phyloP scores from a whole-genome alignment of 75 land plant species.

The Pinus taeda region DNA sequence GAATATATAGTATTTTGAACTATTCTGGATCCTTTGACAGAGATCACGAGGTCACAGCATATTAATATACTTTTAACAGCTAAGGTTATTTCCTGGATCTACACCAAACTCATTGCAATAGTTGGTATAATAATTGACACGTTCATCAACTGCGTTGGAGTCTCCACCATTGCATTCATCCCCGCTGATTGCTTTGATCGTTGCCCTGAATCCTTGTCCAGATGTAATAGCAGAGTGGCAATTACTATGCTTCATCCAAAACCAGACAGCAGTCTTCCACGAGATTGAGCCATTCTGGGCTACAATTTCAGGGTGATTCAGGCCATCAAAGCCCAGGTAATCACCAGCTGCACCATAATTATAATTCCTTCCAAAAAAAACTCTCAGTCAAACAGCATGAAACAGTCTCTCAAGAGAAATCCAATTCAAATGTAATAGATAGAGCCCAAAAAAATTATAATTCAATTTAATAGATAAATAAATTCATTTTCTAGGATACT shows the following conservation, averaged over 20 bases:
- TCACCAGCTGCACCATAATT: background rate
- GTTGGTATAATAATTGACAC: conserved; percentile 21
- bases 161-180: conserved; percentile 29
- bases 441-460: too few relatives aligned
- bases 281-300: background rate
- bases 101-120: conserved; percentile 15
- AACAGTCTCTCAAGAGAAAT: too few relatives aligned
- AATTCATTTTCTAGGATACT: too few relatives aligned
- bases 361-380: too few relatives aligned
- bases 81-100: conserved; percentile 20
- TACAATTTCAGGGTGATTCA: background rate
- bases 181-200: background rate
- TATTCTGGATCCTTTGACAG: too few relatives aligned
- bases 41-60: too few relatives aligned
- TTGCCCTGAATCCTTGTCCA: conserved; percentile 4
- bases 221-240: conserved; percentile 3
- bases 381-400: too few relatives aligned
- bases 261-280: background rate
- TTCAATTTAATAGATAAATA: too few relatives aligned
- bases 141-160: conserved; percentile 10
- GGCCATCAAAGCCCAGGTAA: background rate
- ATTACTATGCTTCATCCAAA: conserved; percentile 1
- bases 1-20: too few relatives aligned
- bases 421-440: too few relatives aligned
- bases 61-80: conserved; percentile 15